Evolutionary conservation across 2,329 filamentous ascomycete genomes (phyloP), one percentile per base, ranked within the genome.

Genomic region (Tolypocladium album): DNA sequence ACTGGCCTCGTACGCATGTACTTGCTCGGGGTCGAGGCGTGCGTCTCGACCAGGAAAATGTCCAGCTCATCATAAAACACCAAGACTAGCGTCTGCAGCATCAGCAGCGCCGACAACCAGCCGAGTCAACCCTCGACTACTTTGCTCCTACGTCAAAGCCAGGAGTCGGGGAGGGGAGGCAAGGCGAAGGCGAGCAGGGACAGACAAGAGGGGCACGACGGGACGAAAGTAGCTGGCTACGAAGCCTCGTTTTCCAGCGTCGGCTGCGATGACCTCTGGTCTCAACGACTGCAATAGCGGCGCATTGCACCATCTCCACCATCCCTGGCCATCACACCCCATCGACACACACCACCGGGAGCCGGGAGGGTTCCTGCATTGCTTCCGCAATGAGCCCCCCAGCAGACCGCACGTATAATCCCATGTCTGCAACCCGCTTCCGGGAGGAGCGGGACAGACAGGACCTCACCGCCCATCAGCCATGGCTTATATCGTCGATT

Each of bases 401-500:
- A 8, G 55, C 39, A 3, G 40, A 31, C 39, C 38, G 3, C n/a
- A 34, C 24, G 22, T 56, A 13, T 15, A 24, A 31, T 36, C 15
- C 24, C 45, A 17, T 34, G 47, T 36, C 50, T 36, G 50, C 50
- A 22, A 36, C 15, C 31, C 50, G 8, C 50, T 36, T 38, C 50
- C 31, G 9, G 12, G 50, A 20, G 31, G 31, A 31, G 8, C 27
- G 9, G n/a, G 27, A 58, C 43, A 39, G 27, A 9, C 20, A 8
- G 52, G 52, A 57, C 59, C 56, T 63, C 59, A 40, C 39, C 56
- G 53, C 42, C 57, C 56, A 27, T 55, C 58, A 36, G 15, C 56
- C n/a, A 40, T 57, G 39, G 47, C 64, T 67, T 63, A 70, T 53
- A 69, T 63, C 31, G 67, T 71, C 27, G 67, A 61, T 43, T 66